A percentile compares a stretch with the other conserved stretches of the same genome.
Conservation (phyloP, 2,329 filamentous ascomycete genomes). For the Fusarium tjaetaba region DNA sequence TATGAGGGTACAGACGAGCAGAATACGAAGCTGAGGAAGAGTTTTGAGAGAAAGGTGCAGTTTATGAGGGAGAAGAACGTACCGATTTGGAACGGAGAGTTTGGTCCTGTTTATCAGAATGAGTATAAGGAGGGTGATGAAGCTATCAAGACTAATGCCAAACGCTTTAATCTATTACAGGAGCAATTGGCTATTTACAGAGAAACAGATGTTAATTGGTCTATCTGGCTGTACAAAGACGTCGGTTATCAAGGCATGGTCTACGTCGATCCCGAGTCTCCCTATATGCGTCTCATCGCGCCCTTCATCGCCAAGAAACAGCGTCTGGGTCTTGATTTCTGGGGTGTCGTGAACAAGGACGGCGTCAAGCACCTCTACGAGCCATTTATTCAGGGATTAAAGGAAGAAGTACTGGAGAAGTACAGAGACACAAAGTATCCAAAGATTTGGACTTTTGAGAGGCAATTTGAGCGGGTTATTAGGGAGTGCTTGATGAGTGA, state of each 20-base stretch:
- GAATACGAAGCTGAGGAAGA: slow-evolving; percentile 51
- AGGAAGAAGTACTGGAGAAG: slow-evolving; percentile 54
- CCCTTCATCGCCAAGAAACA: slow-evolving; percentile 67
- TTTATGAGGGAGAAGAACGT: slow-evolving; percentile 55
- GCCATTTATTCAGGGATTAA: slow-evolving; percentile 53
- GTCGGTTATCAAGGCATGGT: slow-evolving; percentile 67
- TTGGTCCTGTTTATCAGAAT: slow-evolving; percentile 60
- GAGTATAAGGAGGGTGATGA: slow-evolving; percentile 48
- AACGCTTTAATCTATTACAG: slow-evolving; percentile 54
- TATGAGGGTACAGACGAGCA: slow-evolving; percentile 56
- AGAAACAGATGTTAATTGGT: slow-evolving; percentile 58
- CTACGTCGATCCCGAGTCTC: slow-evolving; percentile 55
- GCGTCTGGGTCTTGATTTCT: slow-evolving; percentile 62
- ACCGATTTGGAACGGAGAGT: slow-evolving; percentile 62
- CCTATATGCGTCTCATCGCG: slow-evolving; percentile 61
- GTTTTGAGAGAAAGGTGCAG: slow-evolving; percentile 55
- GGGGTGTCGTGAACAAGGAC: slow-evolving; percentile 54
- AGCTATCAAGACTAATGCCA: slow-evolving; percentile 51
- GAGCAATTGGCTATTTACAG: slow-evolving; percentile 54
- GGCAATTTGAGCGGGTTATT: slow-evolving; percentile 58
- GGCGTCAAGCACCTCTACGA: slow-evolving; percentile 50
- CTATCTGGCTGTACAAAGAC: slow-evolving; percentile 69
- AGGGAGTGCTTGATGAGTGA: slow-evolving; percentile 56
- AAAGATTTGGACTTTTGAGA: slow-evolving; percentile 59
- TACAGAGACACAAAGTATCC: slow-evolving; percentile 58